These are phyloP conservation scores for Boletus semigastroideus DNA, from an alignment of 1,284 basidiomycete species.

Conservation along the genomic window DNA sequence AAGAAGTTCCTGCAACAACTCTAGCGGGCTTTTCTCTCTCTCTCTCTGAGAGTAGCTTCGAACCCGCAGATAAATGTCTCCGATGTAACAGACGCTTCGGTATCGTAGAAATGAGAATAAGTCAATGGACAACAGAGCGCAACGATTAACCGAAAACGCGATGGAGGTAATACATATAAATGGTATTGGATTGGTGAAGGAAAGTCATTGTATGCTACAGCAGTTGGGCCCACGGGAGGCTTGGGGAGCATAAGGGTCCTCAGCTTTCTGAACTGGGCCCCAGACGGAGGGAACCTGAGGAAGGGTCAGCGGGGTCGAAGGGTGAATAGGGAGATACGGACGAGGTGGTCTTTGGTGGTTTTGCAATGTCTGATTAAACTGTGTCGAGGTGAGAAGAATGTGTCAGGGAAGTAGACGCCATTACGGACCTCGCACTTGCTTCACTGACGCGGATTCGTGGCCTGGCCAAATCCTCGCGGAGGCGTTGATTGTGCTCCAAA, in stretches of 20 bases:
- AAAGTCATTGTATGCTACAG: constrained; percentile 32
- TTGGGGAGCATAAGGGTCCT: constrained; percentile 78
- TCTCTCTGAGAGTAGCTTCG: constrained; percentile 15
- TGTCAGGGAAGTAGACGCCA: not conserved
- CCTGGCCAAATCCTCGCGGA: constrained; percentile 87
- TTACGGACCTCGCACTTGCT: constrained; percentile 79
- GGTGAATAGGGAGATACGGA: constrained; percentile 11
- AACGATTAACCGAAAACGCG: constrained; percentile 10
- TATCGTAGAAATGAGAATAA: constrained; percentile 17
- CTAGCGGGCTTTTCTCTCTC: constrained; percentile 11
- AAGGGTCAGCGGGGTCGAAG: constrained; percentile 10
- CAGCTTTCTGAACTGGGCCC: constrained; percentile 81
- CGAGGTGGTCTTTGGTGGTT: constrained; percentile 74
- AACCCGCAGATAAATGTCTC: constrained; percentile 2
- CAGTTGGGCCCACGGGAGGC: constrained; percentile 23
- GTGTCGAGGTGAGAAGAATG: constrained; percentile 8
- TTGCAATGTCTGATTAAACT: constrained; percentile 92
- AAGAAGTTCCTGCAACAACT: constrained; percentile 50
- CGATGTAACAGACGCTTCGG: not conserved
- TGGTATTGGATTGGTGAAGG: constrained; percentile 3
- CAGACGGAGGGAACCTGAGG: constrained; percentile 83
- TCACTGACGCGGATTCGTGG: constrained; percentile 89
- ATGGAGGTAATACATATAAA: constrained; percentile 16
- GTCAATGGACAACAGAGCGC: constrained; percentile 17
- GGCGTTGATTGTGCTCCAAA: constrained; percentile 89